phyloP scores from a whole-genome alignment of 225 moss, liverwort and hornwort species.

The Pseudoscleropodium purum region DNA sequence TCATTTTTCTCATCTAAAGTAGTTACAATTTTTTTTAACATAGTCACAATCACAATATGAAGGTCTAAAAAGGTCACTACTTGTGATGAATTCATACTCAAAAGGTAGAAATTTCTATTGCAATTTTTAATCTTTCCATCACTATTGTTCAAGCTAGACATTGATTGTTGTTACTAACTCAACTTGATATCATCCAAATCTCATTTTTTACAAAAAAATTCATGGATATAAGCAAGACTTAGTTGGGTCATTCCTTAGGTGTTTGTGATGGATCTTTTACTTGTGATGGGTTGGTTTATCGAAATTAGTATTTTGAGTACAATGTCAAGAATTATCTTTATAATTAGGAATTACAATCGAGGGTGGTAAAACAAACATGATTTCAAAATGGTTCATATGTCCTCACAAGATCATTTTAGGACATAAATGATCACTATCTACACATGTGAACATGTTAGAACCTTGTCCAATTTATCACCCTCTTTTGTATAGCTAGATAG shows the following conservation, averaged over 20 bases:
- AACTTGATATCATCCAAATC: not conserved
- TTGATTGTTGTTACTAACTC: not conserved
- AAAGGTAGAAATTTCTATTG: not conserved
- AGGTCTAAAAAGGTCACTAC: not conserved
- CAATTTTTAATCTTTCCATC: not conserved
- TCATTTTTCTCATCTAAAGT: not conserved
- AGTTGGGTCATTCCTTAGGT: not conserved
- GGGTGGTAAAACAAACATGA: rapidly evolving
- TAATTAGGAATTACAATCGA: not conserved
- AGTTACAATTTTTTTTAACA: not conserved
- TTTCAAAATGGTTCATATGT: not conserved
- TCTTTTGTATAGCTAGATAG: not conserved
- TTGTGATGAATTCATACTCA: not conserved
- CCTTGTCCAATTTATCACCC: rapidly evolving
- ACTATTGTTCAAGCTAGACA: not conserved
- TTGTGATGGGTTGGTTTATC: not conserved
- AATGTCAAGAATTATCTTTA: not conserved
- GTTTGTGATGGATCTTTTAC: not conserved
- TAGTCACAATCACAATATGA: not conserved
- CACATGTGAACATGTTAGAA: not conserved
- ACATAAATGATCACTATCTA: not conserved
- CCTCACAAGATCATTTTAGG: not conserved
- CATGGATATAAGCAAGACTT: not conserved
- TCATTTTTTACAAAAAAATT: not conserved
- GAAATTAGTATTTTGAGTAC: not conserved